Percentiles rank a stretch among this genome's conserved stretches.
phyloP scores from a whole-genome alignment of 805 yeast genomes.

The Candida tibetensis region DNA sequence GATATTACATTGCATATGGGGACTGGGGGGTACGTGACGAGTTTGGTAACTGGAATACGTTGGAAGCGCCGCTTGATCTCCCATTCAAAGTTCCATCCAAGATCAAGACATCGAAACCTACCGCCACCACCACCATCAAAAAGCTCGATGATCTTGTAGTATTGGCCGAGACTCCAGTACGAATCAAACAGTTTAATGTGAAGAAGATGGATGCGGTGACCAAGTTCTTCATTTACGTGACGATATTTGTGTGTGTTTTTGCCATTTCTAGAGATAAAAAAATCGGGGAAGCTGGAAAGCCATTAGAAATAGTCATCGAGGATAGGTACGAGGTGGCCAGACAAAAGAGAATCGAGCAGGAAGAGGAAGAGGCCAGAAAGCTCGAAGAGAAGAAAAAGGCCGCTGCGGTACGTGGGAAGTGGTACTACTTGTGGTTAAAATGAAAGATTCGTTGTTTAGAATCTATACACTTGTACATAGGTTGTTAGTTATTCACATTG shows the following conservation, averaged over 20 bases:
- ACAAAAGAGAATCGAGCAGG: conserved; percentile 17
- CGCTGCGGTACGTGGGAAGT: conserved; percentile 22
- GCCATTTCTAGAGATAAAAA: conserved; percentile 58
- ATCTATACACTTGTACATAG: conserved; percentile 2
- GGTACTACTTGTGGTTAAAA: conserved; percentile 55
- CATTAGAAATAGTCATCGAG: conserved; percentile 36
- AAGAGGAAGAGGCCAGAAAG: conserved; percentile 6
- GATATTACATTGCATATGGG: conserved; percentile 65
- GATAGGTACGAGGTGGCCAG: conserved; percentile 34
- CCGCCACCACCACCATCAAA: conserved; percentile 19
- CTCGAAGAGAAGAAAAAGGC: conserved; percentile 12
- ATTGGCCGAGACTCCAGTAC: conserved; percentile 41
- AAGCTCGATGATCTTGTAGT: conserved; percentile 40
- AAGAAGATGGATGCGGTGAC: conserved; percentile 56
- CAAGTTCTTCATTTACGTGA: conserved; percentile 49
- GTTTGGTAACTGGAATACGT: conserved; percentile 45
- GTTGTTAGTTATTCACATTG: neutral
- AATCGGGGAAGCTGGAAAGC: conserved; percentile 44
- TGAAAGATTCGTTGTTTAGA: conserved; percentile 16
- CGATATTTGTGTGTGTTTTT: conserved; percentile 44
- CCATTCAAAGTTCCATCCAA: conserved; percentile 50
- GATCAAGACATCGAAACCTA: conserved; percentile 23
- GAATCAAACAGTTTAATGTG: conserved; percentile 47
- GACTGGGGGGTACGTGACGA: conserved; percentile 68
- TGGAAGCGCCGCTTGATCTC: conserved; percentile 53